These are phyloP conservation scores for Hypoxylon sp. DNA, from an alignment of 2,329 filamentous ascomycete species.

Conservation along the genomic window DNA sequence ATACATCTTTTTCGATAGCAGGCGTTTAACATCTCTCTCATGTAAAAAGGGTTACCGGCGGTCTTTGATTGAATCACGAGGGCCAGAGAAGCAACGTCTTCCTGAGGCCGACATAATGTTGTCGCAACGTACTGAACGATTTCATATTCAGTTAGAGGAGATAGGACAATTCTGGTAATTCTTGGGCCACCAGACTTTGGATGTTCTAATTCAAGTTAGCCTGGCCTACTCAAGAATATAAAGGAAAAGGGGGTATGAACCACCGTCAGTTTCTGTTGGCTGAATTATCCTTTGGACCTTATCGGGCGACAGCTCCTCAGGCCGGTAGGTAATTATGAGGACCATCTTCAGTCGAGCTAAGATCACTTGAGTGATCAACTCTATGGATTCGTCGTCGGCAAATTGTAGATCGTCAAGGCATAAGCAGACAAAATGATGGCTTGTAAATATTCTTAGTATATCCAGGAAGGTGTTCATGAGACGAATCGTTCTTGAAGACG, in stretches of 20 bases:
- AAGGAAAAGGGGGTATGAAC: conserved; percentile 21
- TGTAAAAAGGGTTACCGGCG: conserved; percentile 89
- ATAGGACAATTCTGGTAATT: conserved; percentile 79
- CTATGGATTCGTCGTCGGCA: conserved; percentile 88
- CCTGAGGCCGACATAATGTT: conserved; percentile 80
- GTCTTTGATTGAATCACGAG: conserved; percentile 92
- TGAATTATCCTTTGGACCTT: conserved; percentile 69
- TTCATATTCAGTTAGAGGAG: conserved; percentile 82
- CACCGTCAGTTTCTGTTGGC: conserved; percentile 69
- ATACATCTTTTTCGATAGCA: conserved; percentile 90
- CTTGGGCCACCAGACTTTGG: conserved; percentile 65
- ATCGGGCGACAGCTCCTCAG: conserved; percentile 73
- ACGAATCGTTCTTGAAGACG: conserved; percentile 76
- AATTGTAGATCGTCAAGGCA: conserved; percentile 92
- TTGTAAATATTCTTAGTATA: conserved; percentile 83
- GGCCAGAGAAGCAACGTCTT: conserved; percentile 82
- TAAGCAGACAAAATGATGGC: conserved; percentile 89
- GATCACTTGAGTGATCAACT: conserved; percentile 86
- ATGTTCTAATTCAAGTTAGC: conserved; percentile 57
- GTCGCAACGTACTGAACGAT: conserved; percentile 86
- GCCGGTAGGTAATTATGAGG: conserved; percentile 82
- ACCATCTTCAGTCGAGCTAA: conserved; percentile 84
- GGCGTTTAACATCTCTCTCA: conserved; percentile 89
- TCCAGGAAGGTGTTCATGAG: conserved; percentile 92
- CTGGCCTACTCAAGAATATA: not conserved